phyloP scores from a whole-genome alignment of 176 grass and related monocot species.

The Triticum turgidum region DNA sequence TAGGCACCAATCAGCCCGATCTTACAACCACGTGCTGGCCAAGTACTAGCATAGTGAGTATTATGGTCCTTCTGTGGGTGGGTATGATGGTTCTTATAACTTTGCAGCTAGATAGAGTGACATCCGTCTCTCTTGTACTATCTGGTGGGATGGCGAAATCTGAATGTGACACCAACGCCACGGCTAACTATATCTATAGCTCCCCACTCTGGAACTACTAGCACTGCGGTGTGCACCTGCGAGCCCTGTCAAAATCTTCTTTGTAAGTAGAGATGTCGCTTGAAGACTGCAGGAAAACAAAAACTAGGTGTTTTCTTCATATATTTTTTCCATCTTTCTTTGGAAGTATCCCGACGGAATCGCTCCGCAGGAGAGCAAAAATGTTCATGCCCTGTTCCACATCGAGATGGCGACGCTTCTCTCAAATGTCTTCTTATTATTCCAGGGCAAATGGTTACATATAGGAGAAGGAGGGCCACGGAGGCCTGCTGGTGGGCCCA shows the following conservation, averaged over 20 bases:
- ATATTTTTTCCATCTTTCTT: no score
- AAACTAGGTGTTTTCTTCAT: no score
- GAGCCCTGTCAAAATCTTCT: no score
- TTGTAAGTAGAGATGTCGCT: not conserved
- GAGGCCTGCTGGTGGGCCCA: no score
- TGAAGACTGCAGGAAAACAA: no score
- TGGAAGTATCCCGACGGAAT: no score
- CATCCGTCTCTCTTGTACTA: not conserved
- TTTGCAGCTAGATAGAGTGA: not conserved
- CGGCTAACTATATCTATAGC: not conserved
- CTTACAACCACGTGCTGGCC: slow-evolving; percentile 20
- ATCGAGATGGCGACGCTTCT: no score
- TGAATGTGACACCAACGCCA: not conserved
- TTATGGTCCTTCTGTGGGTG: not conserved
- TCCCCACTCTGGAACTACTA: not conserved
- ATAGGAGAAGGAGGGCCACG: no score
- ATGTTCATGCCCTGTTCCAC: no score
- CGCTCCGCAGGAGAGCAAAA: no score
- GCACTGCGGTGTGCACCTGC: not conserved
- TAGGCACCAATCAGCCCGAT: not conserved
- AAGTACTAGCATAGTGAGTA: not conserved
- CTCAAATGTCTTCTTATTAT: no score
- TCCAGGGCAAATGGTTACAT: no score
- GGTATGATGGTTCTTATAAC: not conserved
- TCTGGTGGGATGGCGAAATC: not conserved